Evolutionary conservation across 1,284 basidiomycete genomes (phyloP).

Genomic region (Veloporphyrellus conicus): DNA sequence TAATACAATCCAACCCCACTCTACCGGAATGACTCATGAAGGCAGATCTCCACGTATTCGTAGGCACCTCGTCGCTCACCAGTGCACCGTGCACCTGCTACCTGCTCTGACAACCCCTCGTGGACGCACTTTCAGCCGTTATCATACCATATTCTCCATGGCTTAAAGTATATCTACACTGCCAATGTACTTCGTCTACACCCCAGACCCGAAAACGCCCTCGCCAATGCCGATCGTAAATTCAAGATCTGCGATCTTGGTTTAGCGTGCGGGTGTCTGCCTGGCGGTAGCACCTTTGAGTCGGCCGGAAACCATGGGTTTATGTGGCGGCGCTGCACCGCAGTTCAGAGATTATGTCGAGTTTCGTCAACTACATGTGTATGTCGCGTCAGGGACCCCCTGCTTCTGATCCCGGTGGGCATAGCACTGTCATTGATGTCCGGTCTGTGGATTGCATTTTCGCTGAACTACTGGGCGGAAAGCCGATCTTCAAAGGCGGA

Average conservation of each 20-base stretch:
- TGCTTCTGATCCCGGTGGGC: conserved; percentile 9
- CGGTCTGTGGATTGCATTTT: conserved; percentile 99
- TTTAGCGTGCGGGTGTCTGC: conserved; percentile 92
- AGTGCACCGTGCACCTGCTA: not conserved
- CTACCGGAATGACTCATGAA: conserved; percentile 95
- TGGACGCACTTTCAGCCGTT: conserved; percentile 99
- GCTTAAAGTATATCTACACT: too few species aligned
- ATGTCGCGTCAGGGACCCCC: not conserved
- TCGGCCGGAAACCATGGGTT: conserved; percentile 82
- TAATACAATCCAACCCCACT: not conserved
- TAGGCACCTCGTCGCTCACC: conserved; percentile 32
- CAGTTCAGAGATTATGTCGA: conserved; percentile 96
- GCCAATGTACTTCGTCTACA: too few species aligned
- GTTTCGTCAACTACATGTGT: conserved; percentile 91
- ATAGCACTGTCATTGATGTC: conserved; percentile 89
- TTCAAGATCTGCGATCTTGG: conserved; percentile 99
- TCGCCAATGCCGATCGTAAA: too few species aligned
- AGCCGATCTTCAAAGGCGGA: conserved; percentile 97
- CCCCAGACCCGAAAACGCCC: too few species aligned
- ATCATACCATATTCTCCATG: too few species aligned
- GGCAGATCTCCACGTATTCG: conserved; percentile 98
- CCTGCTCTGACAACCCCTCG: conserved; percentile 91
- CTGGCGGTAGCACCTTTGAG: too few species aligned
- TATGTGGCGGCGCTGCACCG: conserved; percentile 96
- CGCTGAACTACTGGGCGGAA: conserved; percentile 92